Evolutionary conservation across 2,329 filamentous ascomycete genomes (phyloP), one percentile per base, ranked within the genome.

Genomic region (Uncinocarpus reesii): DNA sequence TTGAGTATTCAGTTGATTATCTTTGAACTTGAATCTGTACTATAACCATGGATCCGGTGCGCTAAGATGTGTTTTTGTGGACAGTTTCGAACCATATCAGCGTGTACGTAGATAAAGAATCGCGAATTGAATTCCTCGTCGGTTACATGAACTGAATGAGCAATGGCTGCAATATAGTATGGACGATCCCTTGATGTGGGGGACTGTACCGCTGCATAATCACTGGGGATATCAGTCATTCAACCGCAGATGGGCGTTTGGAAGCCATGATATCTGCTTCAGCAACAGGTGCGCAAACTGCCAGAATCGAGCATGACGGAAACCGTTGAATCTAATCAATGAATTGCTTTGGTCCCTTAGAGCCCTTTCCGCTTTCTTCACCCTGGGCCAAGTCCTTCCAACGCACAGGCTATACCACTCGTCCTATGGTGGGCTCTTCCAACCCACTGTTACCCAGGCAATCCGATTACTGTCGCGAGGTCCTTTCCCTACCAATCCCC

Each of bases 171-270:
- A 55, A 43, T 57, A 55, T 64, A 95, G 90, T 51, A 71, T 96
- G 58, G 92, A 98, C 67, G 92, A 98, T 69, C 92, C 92, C 21
- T 69, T 96, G 50, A 81, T 95, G 57, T 98, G 90, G 90, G 92
- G 90, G 15, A 79, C 87, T 29, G 71, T 98, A 3, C 92, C 92
- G 1, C 65, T 86, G 38, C 75, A 77, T 42, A 86, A 92, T 61
- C 71, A 78, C 55, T 80, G 84, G 59, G 79, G 81, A 51, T 79
- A 84, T 16, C 73, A 76, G 48, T 62, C 61, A 6, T 67, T 62
- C 57, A 92, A 89, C 62, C 75, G 88, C 60, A 80, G 92, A 63
- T 96, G 89, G 87, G 80, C 83, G 7, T 76, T 98, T 47, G 92
- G 86, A 20, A 93, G 88, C 59, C 86, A 95, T 64, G 92, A 98